Conservation (phyloP, 495 filamentous ascomycete species). For the Lineolata rhizophorae region DNA sequence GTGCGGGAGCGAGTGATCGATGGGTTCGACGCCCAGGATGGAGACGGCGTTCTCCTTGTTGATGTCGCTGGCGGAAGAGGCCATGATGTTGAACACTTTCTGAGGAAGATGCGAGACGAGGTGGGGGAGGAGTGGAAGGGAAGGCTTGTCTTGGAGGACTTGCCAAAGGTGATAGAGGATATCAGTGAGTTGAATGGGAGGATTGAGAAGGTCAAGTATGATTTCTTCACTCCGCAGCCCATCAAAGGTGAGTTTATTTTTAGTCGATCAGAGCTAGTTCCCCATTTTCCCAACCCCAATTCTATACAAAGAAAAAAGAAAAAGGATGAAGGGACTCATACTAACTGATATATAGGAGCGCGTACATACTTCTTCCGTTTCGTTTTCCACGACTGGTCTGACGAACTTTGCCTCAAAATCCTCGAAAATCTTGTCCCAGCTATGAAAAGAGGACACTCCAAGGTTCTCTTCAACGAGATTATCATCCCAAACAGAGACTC, state of each 20-base stretch:
- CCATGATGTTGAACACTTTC: slow-evolving; percentile 28
- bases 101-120: too few species aligned
- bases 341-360: too few species aligned
- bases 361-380: slow-evolving; percentile 28
- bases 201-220: slow-evolving; percentile 19
- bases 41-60: slow-evolving; percentile 24
- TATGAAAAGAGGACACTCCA: slow-evolving; percentile 3
- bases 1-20: slow-evolving; percentile 2
- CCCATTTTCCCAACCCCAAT: too few species aligned
- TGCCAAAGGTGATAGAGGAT: slow-evolving; percentile 17
- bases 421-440: slow-evolving; percentile 2
- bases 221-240: slow-evolving; percentile 32
- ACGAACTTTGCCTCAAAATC: slow-evolving; percentile 5
- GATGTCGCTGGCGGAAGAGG: slow-evolving; percentile 32
- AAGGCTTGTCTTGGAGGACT: slow-evolving; percentile 27
- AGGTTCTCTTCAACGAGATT: background rate
- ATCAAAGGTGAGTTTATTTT: too few species aligned
- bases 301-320: too few species aligned
- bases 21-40: slow-evolving; percentile 3
- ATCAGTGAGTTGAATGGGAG: too few species aligned
- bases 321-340: too few species aligned
- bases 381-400: slow-evolving; percentile 25
- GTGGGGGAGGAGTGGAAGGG: too few species aligned
- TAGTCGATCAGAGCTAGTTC: too few species aligned
- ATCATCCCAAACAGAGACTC: background rate